phyloP scores from a whole-genome alignment of 306 rosid genomes.

The Betula pendula region DNA sequence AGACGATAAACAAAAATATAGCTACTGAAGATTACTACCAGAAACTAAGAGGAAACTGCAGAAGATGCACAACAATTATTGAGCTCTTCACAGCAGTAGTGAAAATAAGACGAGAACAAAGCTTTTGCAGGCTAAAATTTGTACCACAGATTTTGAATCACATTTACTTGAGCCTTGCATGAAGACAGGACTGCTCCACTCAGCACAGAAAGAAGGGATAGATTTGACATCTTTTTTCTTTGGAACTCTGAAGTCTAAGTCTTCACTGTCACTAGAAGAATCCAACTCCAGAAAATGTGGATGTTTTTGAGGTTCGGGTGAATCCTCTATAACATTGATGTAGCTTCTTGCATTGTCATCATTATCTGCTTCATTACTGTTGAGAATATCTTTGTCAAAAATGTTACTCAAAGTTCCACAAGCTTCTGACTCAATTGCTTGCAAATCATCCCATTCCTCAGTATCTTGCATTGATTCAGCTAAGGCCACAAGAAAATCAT shows the following conservation, averaged over 20 bases:
- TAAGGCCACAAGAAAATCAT: slow-evolving; percentile 73
- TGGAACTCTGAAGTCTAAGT: slow-evolving; percentile 31
- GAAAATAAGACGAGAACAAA: slow-evolving; percentile 15
- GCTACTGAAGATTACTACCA: neutral
- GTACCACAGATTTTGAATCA: slow-evolving; percentile 50
- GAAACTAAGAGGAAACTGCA: neutral
- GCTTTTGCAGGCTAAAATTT: slow-evolving; percentile 2
- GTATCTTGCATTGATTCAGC: slow-evolving; percentile 65
- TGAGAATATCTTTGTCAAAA: slow-evolving; percentile 33
- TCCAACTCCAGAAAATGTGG: slow-evolving; percentile 55
- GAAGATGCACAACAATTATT: neutral
- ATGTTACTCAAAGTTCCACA: slow-evolving; percentile 54
- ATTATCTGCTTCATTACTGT: slow-evolving; percentile 17
- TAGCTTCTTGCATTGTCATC: slow-evolving; percentile 15
- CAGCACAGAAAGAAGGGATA: slow-evolving; percentile 19
- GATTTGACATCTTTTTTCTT: slow-evolving; percentile 30
- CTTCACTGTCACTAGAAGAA: slow-evolving; percentile 70
- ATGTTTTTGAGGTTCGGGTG: slow-evolving; percentile 37
- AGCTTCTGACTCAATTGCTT: slow-evolving; percentile 76
- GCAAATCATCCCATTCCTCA: slow-evolving; percentile 93
- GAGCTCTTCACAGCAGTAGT: neutral
- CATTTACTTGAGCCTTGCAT: slow-evolving; percentile 22
- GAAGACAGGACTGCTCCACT: slow-evolving; percentile 15
- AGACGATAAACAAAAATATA: neutral
- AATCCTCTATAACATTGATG: slow-evolving; percentile 43